Evolutionary conservation across 345 rosid genomes (phyloP).

Genomic region (Psidium guajava): DNA sequence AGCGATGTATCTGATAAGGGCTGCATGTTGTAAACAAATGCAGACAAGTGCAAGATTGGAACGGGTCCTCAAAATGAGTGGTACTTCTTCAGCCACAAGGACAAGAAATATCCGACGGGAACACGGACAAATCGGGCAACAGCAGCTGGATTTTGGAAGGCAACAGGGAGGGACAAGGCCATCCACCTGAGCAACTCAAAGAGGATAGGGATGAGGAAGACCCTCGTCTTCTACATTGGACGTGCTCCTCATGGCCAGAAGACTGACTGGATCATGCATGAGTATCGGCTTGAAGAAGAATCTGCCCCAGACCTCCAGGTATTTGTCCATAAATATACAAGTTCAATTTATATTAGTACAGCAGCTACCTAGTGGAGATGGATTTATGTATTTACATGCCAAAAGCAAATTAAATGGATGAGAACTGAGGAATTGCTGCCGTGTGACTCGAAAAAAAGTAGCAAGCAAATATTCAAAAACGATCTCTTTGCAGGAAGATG

Average conservation of each 20-base stretch:
- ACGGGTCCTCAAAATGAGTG: slow-evolving; percentile 96
- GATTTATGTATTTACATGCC: not conserved
- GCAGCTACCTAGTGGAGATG: not conserved
- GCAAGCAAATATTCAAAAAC: not conserved
- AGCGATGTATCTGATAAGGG: not conserved
- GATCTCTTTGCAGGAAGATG: slow-evolving; percentile 43
- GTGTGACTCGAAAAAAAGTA: not conserved
- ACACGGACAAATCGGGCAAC: slow-evolving; percentile 96
- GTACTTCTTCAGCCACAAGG: slow-evolving; percentile 99
- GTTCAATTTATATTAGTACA: not conserved
- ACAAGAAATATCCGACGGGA: slow-evolving; percentile 97
- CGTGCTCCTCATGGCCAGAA: slow-evolving; percentile 99
- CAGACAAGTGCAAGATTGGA: slow-evolving; percentile 90
- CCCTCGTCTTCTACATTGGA: slow-evolving; percentile 95
- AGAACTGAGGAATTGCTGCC: not conserved
- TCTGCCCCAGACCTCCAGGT: slow-evolving; percentile 51
- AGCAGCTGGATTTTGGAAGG: slow-evolving; percentile 96
- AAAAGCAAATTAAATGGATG: not conserved
- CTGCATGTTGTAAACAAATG: not conserved
- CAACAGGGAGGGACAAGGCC: slow-evolving; percentile 98
- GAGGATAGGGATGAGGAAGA: slow-evolving; percentile 95
- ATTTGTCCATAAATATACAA: not conserved
- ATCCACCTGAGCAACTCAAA: slow-evolving; percentile 61
- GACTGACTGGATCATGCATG: slow-evolving; percentile 99
- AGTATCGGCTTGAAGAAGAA: slow-evolving; percentile 71